These are phyloP conservation scores for Gossypium herbaceum DNA, from an alignment of 345 rosid species.

Conservation along the genomic window DNA sequence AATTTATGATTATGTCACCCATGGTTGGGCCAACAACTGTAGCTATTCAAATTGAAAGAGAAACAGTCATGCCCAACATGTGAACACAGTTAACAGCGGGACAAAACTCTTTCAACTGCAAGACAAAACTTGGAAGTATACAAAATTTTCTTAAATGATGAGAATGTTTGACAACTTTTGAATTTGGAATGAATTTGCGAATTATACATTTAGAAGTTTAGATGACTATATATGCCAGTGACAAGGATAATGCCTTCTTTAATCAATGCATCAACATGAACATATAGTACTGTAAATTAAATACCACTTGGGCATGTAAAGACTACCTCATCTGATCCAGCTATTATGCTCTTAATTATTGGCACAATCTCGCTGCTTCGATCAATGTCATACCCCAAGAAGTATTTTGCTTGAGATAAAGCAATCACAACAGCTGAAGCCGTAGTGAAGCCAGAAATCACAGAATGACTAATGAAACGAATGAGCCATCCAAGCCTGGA, in stretches of 20 bases:
- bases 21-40: background rate
- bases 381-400: slow-evolving; percentile 77
- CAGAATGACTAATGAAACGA: slow-evolving; percentile 98
- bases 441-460: slow-evolving; percentile 93
- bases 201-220: background rate
- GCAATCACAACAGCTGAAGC: slow-evolving; percentile 97
- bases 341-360: slow-evolving; percentile 75
- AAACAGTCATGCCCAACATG: background rate
- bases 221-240: background rate
- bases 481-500: slow-evolving; percentile 98
- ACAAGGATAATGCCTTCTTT: background rate
- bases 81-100: background rate
- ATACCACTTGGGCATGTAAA: slow-evolving; percentile 3
- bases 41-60: background rate
- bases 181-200: background rate
- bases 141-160: background rate
- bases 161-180: background rate
- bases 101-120: background rate
- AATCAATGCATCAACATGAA: background rate
- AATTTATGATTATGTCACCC: background rate
- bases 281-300: background rate
- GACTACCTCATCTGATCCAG: slow-evolving; percentile 79
- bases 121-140: background rate
- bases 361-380: slow-evolving; percentile 93
- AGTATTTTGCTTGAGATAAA: slow-evolving; percentile 89